Conservation (phyloP, 192 early-diverging fungal genomes). For the Irineochytrium annulatum region DNA sequence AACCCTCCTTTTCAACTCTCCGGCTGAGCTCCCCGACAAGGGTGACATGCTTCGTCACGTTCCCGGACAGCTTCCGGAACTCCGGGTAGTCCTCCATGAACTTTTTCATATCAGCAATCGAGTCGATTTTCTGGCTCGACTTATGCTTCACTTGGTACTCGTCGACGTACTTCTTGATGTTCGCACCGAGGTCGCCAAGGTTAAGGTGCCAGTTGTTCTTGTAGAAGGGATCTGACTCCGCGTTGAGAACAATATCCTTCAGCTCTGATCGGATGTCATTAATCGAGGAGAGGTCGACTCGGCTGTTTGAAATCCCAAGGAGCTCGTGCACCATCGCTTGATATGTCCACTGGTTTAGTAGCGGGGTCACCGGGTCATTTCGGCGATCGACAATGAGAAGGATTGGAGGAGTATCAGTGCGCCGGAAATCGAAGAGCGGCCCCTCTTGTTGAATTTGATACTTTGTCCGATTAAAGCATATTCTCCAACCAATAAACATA, state of each 20-base stretch:
- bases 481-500: constrained; percentile 25
- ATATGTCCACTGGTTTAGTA: constrained; percentile 97
- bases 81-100: constrained; percentile 99
- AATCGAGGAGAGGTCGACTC: constrained; percentile 85
- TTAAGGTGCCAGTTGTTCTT: constrained; percentile 86
- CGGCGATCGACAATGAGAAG: constrained; percentile 88
- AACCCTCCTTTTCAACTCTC: constrained; percentile 62
- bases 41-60: constrained; percentile 97
- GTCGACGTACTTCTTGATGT: constrained; percentile 91
- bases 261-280: constrained; percentile 69
- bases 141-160: constrained; percentile 91
- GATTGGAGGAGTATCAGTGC: constrained; percentile 78
- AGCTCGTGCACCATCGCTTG: constrained; percentile 98
- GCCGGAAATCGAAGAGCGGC: constrained; percentile 73
- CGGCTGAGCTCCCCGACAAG: constrained; percentile 94
- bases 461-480: constrained; percentile 26
- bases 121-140: constrained; percentile 86
- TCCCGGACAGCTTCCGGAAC: constrained; percentile 91
- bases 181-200: constrained; percentile 88
- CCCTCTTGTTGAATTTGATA: constrained; percentile 73
- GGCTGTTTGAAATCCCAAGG: constrained; percentile 86
- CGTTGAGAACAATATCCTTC: constrained; percentile 84
- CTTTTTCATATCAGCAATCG: constrained; percentile 96
- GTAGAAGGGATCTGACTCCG: constrained; percentile 92
- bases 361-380: constrained; percentile 92